Base-by-base conservation (phyloP, 2,329 filamentous ascomycete genomes). In the Neocatenulostroma microsporum region DNA sequence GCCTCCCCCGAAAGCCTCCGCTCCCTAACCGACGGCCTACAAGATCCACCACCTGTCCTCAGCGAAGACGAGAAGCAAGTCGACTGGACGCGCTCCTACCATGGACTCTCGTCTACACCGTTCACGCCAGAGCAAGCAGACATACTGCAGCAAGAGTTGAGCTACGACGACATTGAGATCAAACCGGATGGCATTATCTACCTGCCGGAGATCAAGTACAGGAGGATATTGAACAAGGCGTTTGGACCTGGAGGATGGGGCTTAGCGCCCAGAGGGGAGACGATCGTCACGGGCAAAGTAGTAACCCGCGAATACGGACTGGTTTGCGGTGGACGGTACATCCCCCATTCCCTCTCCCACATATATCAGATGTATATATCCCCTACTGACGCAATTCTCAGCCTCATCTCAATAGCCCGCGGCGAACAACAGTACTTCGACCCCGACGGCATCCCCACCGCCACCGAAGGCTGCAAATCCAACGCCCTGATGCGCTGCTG, bases 401-500 rank as follows among this genome's bases (percentile, higher is more conserved):
- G 89, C 45, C 82, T 95, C 48, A 84, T 96, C 29, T 87, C 83
- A 18, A 83, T 96, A 50, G 87, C 91, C 1, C 83, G 91, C 48
- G 91, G 91, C 57, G 91, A 96, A 63, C 89, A 94, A 68, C 78
- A 84, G 49, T 98, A 93, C 66, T 98, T 96, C 66, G 78, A 76
- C 50, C 75, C 85, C 21, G 88, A 95, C 50, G 82, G 83, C 37
- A 87, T 98, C 46, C 87, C 91, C 18, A 94, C 88, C 2, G 88
- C 91, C 7, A 88, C 88, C 42, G 91, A 98, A 65, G 91, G 91
- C 36, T 94, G 87, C 73, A 95, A 95, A 66, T 94, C 87, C 45
- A 98, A 98, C 59, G 91, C 91, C 10, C 72, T 98, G 49, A 93
- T 96, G 80, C 84, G 91, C 40, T 96, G 89, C 73, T 96, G 91